phyloP scores from a whole-genome alignment of 2,329 filamentous ascomycete genomes.

The Didymella arachidicola region DNA sequence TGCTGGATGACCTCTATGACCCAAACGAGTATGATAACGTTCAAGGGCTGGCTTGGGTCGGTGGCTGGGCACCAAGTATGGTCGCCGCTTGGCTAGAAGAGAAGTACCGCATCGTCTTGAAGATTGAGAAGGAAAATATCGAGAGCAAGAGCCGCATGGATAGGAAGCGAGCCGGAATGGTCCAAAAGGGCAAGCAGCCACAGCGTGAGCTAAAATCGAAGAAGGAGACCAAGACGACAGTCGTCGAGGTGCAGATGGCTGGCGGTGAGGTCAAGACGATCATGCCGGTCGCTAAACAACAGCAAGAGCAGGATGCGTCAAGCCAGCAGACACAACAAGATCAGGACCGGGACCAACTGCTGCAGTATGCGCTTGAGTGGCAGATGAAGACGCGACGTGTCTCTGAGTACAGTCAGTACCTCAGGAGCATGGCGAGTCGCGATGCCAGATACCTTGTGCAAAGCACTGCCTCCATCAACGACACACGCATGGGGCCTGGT shows the following conservation, averaged over 20 bases:
- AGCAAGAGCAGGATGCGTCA: neutral
- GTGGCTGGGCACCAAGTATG: constrained; percentile 36
- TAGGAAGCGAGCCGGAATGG: constrained; percentile 17
- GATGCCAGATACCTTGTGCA: constrained; percentile 18
- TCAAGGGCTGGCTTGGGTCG: constrained; percentile 34
- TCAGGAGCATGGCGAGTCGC: constrained; percentile 28
- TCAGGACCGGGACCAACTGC: constrained; percentile 5
- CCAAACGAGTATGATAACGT: constrained; percentile 19
- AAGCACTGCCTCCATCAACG: constrained; percentile 4
- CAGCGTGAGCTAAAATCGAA: constrained; percentile 3
- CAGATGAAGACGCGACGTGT: constrained; percentile 32
- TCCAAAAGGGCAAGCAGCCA: constrained; percentile 9
- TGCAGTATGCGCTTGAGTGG: constrained; percentile 25
- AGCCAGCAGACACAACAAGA: neutral
- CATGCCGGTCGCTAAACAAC: neutral
- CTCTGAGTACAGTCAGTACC: constrained; percentile 30
- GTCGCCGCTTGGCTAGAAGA: constrained; percentile 37
- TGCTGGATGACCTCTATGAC: constrained; percentile 31
- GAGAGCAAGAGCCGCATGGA: constrained; percentile 14
- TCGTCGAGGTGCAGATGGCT: constrained; percentile 8
- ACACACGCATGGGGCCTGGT: neutral
- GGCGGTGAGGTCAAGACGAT: neutral
- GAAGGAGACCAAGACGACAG: constrained; percentile 12
- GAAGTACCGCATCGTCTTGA: constrained; percentile 38
- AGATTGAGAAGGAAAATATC: constrained; percentile 30